phyloP scores from a whole-genome alignment of 1,284 basidiomycete genomes.

The Malassezia brasiliensis region DNA sequence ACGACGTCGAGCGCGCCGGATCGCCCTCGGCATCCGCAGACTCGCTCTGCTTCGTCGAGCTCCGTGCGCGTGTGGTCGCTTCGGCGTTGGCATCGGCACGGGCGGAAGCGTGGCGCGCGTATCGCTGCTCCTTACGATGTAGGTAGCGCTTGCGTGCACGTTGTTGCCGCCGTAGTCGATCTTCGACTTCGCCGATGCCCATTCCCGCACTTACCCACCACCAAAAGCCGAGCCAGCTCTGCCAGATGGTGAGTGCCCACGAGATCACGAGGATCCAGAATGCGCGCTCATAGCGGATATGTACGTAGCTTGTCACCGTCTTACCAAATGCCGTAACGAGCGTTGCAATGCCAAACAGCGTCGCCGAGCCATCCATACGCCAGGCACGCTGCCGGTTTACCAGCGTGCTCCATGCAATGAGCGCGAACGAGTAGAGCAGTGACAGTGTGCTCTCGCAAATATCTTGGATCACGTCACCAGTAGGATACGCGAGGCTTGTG shows the following conservation, averaged over 20 bases:
- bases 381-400: slow-evolving; percentile 85
- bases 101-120: too few relatives aligned
- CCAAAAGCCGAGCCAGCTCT: slow-evolving; percentile 48
- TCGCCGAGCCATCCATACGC: slow-evolving; percentile 81
- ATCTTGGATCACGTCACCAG: slow-evolving; percentile 75
- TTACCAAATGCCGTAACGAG: slow-evolving; percentile 38
- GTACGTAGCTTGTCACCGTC: slow-evolving; percentile 43
- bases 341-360: slow-evolving; percentile 65
- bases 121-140: too few relatives aligned
- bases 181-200: slow-evolving; percentile 48
- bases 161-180: slow-evolving; percentile 22
- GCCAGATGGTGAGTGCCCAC: slow-evolving; percentile 46
- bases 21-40: too few relatives aligned
- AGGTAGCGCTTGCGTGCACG: neutral
- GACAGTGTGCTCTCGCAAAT: slow-evolving; percentile 91
- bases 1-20: too few relatives aligned
- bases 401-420: slow-evolving; percentile 84
- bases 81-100: too few relatives aligned
- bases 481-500: slow-evolving; percentile 48
- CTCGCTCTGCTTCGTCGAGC: too few relatives aligned
- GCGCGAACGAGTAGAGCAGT: slow-evolving; percentile 77
- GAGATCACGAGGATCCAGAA: slow-evolving; percentile 45
- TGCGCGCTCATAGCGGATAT: slow-evolving; percentile 42
- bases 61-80: too few relatives aligned
- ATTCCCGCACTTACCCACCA: slow-evolving; percentile 48